A percentile compares a stretch with the other conserved stretches of the same genome.
phyloP scores from a whole-genome alignment of 441 rosid species.

The Hura crepitans region DNA sequence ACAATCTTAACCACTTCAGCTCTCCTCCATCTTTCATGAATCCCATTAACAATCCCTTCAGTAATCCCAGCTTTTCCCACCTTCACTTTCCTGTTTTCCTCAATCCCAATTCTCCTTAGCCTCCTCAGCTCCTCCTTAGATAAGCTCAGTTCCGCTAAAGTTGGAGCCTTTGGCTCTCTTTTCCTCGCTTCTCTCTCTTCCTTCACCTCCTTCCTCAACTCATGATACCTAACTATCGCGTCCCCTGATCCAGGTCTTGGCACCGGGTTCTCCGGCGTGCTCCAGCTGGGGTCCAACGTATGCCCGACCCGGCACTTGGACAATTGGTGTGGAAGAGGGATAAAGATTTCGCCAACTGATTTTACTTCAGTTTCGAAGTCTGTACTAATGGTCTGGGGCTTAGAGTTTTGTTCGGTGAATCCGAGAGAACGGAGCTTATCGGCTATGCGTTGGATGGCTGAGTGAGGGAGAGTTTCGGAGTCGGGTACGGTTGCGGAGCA shows the following conservation, averaged over 20 bases:
- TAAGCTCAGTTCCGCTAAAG: slow-evolving; percentile 74
- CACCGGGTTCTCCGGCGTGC: slow-evolving; percentile 82
- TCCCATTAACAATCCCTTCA: slow-evolving; percentile 94
- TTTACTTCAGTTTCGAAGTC: slow-evolving; percentile 5
- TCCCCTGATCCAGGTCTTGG: slow-evolving; percentile 73
- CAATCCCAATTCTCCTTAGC: slow-evolving; percentile 62
- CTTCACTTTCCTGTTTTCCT: slow-evolving; percentile 62
- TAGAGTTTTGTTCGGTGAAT: slow-evolving; percentile 39
- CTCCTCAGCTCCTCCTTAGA: slow-evolving; percentile 55
- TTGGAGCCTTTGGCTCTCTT: slow-evolving; percentile 47
- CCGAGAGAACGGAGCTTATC: slow-evolving; percentile 92
- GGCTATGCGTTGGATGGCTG: slow-evolving; percentile 81
- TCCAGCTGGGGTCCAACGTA: slow-evolving; percentile 95
- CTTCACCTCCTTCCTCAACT: slow-evolving; percentile 36
- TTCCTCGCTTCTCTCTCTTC: slow-evolving; percentile 27
- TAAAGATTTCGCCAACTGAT: slow-evolving; percentile 70
- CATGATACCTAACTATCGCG: slow-evolving; percentile 53
- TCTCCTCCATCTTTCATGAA: slow-evolving; percentile 94
- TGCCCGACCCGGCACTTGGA: slow-evolving; percentile 82
- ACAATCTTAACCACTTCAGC: slow-evolving; percentile 76
- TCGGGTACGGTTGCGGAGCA: slow-evolving; percentile 34
- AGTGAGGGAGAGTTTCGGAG: slow-evolving; percentile 45
- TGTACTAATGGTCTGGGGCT: slow-evolving; percentile 13
- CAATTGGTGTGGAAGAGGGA: slow-evolving; percentile 61
- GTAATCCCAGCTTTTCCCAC: slow-evolving; percentile 92